Evolutionary conservation across 768 basidiomycete species (phyloP).

Genomic region (Leccinum subtestaceum): DNA sequence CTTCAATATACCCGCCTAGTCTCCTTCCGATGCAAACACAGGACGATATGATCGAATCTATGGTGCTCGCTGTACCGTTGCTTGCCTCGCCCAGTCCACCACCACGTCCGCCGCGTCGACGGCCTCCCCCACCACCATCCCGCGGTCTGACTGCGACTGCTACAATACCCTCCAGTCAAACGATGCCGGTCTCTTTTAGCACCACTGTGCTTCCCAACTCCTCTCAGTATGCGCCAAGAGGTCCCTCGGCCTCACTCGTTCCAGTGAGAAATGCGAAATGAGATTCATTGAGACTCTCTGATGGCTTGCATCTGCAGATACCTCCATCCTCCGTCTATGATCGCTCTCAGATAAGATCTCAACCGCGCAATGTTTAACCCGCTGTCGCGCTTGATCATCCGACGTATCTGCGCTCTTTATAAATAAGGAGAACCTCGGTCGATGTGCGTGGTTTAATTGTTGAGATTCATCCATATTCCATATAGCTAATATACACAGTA

Average conservation of each 20-base stretch:
- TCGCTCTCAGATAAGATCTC: neutral
- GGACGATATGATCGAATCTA: slow-evolving; percentile 17
- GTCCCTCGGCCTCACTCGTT: slow-evolving; percentile 11
- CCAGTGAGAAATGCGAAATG: neutral
- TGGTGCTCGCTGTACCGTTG: neutral
- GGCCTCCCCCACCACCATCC: slow-evolving; percentile 19
- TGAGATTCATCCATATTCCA: neutral
- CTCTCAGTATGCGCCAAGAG: slow-evolving; percentile 31
- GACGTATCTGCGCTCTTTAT: neutral
- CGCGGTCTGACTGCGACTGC: neutral
- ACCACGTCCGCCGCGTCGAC: slow-evolving; percentile 13
- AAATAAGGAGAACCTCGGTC: neutral
- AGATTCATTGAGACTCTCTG: neutral
- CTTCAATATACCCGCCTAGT: slow-evolving; percentile 49
- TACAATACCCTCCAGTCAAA: neutral
- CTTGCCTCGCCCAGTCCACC: slow-evolving; percentile 7
- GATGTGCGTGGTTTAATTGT: slow-evolving; percentile 5
- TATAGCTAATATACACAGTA: slow-evolving; percentile 6
- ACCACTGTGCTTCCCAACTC: slow-evolving; percentile 8
- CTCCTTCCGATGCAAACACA: slow-evolving; percentile 34
- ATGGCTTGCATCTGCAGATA: neutral
- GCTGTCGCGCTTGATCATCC: neutral
- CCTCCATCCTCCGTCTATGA: neutral
- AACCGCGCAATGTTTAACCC: neutral
- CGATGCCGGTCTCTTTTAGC: neutral